phyloP scores from a whole-genome alignment of 768 basidiomycete genomes.

The Termitomyces sp. region DNA sequence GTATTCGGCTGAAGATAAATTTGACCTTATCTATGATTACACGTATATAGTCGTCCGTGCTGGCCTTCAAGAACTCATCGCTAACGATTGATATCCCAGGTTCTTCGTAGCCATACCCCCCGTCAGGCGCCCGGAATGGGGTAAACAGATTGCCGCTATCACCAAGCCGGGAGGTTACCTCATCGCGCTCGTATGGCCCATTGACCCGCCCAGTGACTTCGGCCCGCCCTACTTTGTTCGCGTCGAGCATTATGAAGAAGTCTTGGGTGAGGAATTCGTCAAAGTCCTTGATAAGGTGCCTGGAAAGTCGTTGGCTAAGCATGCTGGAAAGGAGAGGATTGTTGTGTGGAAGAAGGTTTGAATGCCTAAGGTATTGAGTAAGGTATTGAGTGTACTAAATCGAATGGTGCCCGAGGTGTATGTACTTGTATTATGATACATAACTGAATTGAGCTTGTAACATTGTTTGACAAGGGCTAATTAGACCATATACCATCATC shows the following conservation, averaged over 20 bases:
- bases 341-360: conserved; percentile 41
- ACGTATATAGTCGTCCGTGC: conserved; percentile 32
- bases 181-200: conserved; percentile 55
- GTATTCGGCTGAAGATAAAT: conserved; percentile 22
- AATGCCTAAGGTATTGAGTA: no score
- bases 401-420: background rate
- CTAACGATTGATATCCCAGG: conserved; percentile 21
- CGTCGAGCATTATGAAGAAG: conserved; percentile 53
- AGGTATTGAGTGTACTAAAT: background rate
- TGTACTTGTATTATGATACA: background rate
- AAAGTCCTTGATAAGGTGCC: conserved; percentile 40
- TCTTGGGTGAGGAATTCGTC: conserved; percentile 15
- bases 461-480: background rate
- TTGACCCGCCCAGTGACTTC: conserved; percentile 32
- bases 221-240: conserved; percentile 65
- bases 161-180: conserved; percentile 60
- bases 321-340: conserved; percentile 45
- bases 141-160: conserved; percentile 45
- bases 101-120: conserved; percentile 75
- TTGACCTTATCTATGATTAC: conserved; percentile 62
- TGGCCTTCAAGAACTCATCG: background rate
- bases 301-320: conserved; percentile 29
- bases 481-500: no score
- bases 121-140: conserved; percentile 48
- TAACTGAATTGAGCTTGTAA: background rate